These are phyloP conservation scores for Scutellaria barbata DNA, from an alignment of 257 asterid genomes.

Conservation along the genomic window DNA sequence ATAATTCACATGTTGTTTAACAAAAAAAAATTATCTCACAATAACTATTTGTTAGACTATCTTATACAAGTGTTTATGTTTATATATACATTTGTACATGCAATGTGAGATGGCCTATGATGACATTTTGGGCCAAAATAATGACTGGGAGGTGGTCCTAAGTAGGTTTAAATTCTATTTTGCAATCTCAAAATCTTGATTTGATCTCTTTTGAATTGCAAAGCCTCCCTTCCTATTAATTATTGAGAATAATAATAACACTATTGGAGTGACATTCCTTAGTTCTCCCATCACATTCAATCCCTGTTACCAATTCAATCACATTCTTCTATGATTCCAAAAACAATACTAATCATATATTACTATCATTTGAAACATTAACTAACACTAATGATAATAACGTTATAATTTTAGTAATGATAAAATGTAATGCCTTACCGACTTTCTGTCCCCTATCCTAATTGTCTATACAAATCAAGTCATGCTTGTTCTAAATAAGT, in stretches of 20 bases:
- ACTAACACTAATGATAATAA: not conserved
- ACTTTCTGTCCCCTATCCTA: no score
- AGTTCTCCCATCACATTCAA: conserved; percentile 51
- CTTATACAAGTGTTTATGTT: no score
- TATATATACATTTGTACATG: not conserved
- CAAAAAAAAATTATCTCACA: no score
- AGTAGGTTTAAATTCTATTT: conserved; percentile 34
- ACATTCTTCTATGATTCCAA: not conserved
- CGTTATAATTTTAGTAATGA: no score
- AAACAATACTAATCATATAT: not conserved
- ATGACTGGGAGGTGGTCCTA: conserved; percentile 42
- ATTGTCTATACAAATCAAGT: no score
- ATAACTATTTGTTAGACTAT: no score
- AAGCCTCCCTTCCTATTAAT: conserved; percentile 3
- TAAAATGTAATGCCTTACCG: no score
- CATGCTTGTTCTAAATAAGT: no score
- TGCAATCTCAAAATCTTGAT: conserved; percentile 34
- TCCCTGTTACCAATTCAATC: conserved; percentile 42
- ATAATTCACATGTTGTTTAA: no score
- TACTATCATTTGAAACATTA: not conserved
- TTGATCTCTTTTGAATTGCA: conserved; percentile 6
- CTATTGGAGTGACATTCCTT: conserved; percentile 48
- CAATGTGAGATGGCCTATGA: conserved; percentile 7
- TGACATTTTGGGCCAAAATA: conserved; percentile 25
- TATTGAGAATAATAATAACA: conserved; percentile 28